Evolutionary conservation across 352 stramenopile genomes (phyloP), one percentile per base, ranked within the genome.

Genomic region (Pythium sp.): DNA sequence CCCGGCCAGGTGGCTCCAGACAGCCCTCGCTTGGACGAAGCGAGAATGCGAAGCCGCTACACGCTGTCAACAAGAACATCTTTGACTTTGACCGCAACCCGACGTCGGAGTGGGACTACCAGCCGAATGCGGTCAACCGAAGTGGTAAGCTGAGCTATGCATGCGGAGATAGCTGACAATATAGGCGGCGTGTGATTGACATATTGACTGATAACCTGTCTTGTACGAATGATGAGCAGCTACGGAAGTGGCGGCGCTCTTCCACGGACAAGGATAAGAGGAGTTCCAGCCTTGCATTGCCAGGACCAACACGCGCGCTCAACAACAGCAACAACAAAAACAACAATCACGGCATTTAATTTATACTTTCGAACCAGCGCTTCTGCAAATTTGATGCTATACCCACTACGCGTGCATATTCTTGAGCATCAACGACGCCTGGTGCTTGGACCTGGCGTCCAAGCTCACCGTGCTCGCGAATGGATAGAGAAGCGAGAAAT

Each of bases 51-150:
- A 68, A 46, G 18, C 55, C 69, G 24, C 47, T 64, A 11, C 56
- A 47, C 32, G 28, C 51, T 30, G 34, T 24, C 26, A 46, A 51
- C 9, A 63, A 36, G 22, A 69, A 68, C 36, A 34, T 62, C 12
- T 81, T 92, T 36, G 79, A 92, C 57, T 92, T 92, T 54, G 75
- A 60, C 8, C 74, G 73, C 28, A 78, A 82, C 47, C 81, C 84
- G 18, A 90, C 84, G 24, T 89, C 77, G 24, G 75, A 91, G 55
- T 92, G 84, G 84, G 64, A 68, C 14, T 91, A 91, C 73, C 46
- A 65, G n/a, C 73, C 77, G 9, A 75, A 83, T 46, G 72, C 71
- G 38, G 67, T 83, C 47, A 68, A 49, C 4, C 78, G 84, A 66
- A 81, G 78, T 58, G 72, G 84, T 92, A 79, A 62, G 11, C 15